Base-by-base conservation (phyloP, 768 basidiomycete genomes). In the Termitomyces sp. region DNA sequence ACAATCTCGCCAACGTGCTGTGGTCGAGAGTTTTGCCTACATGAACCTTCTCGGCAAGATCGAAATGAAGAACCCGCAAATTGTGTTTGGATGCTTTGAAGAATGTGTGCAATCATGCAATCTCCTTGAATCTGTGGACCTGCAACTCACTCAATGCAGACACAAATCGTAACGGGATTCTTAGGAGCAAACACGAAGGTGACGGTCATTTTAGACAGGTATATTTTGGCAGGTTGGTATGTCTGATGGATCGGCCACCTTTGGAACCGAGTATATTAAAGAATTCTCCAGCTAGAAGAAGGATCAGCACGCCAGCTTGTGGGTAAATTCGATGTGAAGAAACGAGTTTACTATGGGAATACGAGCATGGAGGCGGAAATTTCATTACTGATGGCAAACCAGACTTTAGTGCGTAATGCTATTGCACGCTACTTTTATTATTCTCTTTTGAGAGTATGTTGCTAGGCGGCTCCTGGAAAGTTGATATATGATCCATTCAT, bases 281-380 rank as follows among this genome's bases (percentile, higher is more conserved):
- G 13, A 12, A 32, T 18, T 34, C 3, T 8, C 18, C 2, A 76
- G 76, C 58, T 75, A 82, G 90, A 76, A 59, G 81, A 87, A 65
- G 88, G 88, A 14, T 77, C 80, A 27, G 89, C 91, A 0, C 84
- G 96, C 5, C 67, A 76, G 3, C 76, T 95, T 34, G 79, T 93
- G 48, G 71, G 75, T 48, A 81, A 74, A 53, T 96, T 93, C 59
- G 88, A 92, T 59, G 89, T 99, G 49, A 98, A 97, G 71, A 92
- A 93, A 64, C 82, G 97, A 9, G 75, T 76, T 14, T 98, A 91
- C 67, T 98, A 86, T 70, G 97, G 97, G 3, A 99, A 95, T 63
- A 99, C 97, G 0, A 92, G 91, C 65, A 99, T 99, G 97, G 95
- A 97, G 64, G 86, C 96, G 0, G 95, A 98, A 70, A 88, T 98